phyloP scores from a whole-genome alignment of 371 early-diverging fungal species.

The Sporodiniella umbellata region DNA sequence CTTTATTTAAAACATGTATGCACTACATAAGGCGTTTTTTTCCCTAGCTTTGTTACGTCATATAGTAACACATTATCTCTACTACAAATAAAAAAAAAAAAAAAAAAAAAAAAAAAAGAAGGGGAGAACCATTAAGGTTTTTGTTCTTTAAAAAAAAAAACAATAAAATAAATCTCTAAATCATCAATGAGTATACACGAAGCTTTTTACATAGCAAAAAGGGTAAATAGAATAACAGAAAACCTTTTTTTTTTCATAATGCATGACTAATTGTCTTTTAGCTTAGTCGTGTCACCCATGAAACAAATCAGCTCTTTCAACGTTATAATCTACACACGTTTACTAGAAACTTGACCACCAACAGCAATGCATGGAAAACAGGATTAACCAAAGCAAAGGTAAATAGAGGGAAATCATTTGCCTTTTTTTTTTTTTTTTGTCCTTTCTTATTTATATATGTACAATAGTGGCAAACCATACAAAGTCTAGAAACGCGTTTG shows the following conservation, averaged over 20 bases:
- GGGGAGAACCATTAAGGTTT: not conserved
- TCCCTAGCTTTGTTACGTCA: not conserved
- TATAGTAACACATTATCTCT: not conserved
- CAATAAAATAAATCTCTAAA: slow-evolving; percentile 4
- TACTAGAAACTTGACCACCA: slow-evolving; percentile 4
- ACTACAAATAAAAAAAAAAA: no score
- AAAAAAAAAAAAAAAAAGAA: no score
- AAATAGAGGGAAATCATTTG: not conserved
- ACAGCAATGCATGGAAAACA: slow-evolving; percentile 1
- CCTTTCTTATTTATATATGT: no score
- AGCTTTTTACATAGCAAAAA: slow-evolving; percentile 19
- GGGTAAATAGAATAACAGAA: slow-evolving; percentile 7
- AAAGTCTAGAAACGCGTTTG: slow-evolving; percentile 5
- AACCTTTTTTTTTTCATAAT: not conserved
- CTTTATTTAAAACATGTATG: no score
- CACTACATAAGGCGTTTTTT: no score
- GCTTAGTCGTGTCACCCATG: slow-evolving; percentile 17
- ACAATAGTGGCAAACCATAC: slow-evolving; percentile 13
- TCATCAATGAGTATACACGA: slow-evolving; percentile 19
- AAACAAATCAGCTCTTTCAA: slow-evolving; percentile 23
- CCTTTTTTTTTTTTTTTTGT: not conserved
- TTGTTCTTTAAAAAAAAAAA: not conserved
- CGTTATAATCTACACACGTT: slow-evolving; percentile 11
- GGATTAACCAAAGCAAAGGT: slow-evolving; percentile 21
- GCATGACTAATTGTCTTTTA: not conserved